Base-by-base conservation (phyloP, 768 basidiomycete genomes). In the Pleurotus platypus region DNA sequence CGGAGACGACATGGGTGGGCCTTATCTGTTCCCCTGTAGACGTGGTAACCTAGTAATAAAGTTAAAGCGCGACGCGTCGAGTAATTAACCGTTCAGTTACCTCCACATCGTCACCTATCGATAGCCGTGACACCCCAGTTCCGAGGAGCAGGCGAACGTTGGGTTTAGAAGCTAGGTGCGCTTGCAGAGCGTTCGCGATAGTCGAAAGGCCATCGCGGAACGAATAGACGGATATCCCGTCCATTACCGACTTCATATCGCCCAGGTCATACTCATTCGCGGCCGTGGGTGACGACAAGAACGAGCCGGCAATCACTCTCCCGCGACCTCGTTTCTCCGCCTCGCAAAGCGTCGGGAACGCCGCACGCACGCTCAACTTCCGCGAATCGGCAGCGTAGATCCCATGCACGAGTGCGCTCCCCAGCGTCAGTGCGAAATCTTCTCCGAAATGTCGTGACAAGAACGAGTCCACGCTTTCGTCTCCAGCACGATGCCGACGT, bases 351-450 rank as follows among this genome's bases (percentile, higher is more conserved):
- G 75, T 72, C 0, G 91, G 88, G 64, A 97, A 92, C 1, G 92
- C 83, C 2, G 92, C 79, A 2, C 87, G 81, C 2, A 93, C 75
- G 58, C 90, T 92, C 15, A 98, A 71, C 40, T 74, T 64, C 2
- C 89, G 74, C 2, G 94, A 82, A 64, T 96, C 93, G 0, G 92
- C 84, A 1, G 93, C 94, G 67, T 98, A 98, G 56, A 98, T 90
- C 0, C 96, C 96, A 64, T 97, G 95, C 1, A 94, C 84, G 57
- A 97, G 74, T 0, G 95, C 88, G 79, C 92, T 66, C 42, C 89
- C 85, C 55, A 98, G 78, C 2, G 81, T 78, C 13, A 84, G 80
- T 1, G 95, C 92, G 62, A 95, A 82, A 2, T 76, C 69, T 5
- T 76, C 67, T 0, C 92, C 91, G 57, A 97, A 89, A 20, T 92